Evolutionary conservation across 2,329 filamentous ascomycete species (phyloP), one percentile per base, ranked within the genome.

Genomic region (Xylariaceae sp.): DNA sequence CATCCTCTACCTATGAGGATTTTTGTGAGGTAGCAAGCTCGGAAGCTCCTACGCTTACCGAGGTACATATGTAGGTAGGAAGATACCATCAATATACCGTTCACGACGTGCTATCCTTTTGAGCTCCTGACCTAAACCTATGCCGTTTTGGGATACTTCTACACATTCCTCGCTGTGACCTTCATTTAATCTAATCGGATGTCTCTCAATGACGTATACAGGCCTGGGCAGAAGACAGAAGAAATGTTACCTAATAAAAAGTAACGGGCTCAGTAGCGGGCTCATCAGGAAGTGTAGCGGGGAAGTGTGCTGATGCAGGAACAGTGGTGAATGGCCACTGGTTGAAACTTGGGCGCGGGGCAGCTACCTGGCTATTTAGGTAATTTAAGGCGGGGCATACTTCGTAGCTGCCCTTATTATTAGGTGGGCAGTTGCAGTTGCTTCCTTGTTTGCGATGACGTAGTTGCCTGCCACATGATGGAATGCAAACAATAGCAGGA

Each of bases 401-500:
- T 8, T 31, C n/a, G 21, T 12, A 44, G 41, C 14, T 44, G 23
- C 26, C 34, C 14, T 8, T 8, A n/a, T n/a, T n/a, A n/a, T n/a
- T n/a, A 23, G 9, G 40, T 43, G 23, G 40, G 17, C 23, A 31
- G 24, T 31, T 19, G 16, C 34, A 46, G 14, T 6, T 51, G 36
- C 36, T 40, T 53, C 37, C 41, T 53, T 52, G 49, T 39, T 9
- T 60, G 19, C 44, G 39, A 62, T 62, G 60, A 62, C 60, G 60
- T 62, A 61, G 49, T n/a, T 52, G 39, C 37, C 46, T 34, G 33
- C 24, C 24, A 49, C 14, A 62, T 62, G 60, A 60, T 62, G 53
- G 52, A 57, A 60, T 59, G 53, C 46, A 55, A 49, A 54, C 53
- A 51, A 48, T 44, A 60, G 39, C 56, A 56, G 52, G 52, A 59